Base-by-base conservation (phyloP, 2,329 filamentous ascomycete genomes). In the Cordyceps militaris region DNA sequence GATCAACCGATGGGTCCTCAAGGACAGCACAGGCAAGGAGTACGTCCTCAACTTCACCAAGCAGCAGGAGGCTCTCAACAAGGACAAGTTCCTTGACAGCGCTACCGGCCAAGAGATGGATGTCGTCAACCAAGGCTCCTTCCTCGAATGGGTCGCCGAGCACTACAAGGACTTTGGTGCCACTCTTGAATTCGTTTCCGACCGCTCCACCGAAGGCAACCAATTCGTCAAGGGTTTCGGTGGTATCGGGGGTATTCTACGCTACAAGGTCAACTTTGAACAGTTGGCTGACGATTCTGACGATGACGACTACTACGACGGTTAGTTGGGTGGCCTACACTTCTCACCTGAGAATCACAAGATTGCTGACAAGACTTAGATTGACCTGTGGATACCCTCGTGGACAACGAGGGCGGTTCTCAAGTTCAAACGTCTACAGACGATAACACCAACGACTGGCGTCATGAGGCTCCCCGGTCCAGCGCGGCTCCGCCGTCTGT, bases 261-360 rank as follows among this genome's bases (percentile, higher is more conserved):
- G 94, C 67, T 99, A 99, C 86, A 97, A 97, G 81, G 91, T 99
- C 81, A 99, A 99, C 81, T 99, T 99, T 78, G 95, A 99, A 78
- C 95, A 99, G 76, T 83, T 99, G 75, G 88, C 88, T 74, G 94
- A 97, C 73, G 82, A 88, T 70, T 92, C 96, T 73, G 89, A 94
- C 72, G 88, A 92, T 75, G 93, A 97, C 73, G 93, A 93, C 76
- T 97, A 96, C 80, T 97, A 96, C 78, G 82, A 84, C 75, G 81
- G 79, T 79, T 66, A 67, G 72, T 63, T 44, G 21, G 1, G n/a
- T 19, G 26, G 47, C 14, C 6, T 52, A 40, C 59, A 63, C 57
- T 64, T 57, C 11, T 21, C 19, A 4, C 7, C 26, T 57, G 19
- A 24, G 24, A 9, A 4, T 28, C 32, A 16, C 36, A 19, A 24